Percentiles rank a stretch among this genome's conserved stretches.
Conservation (phyloP, 148 eudicot genomes). For the Amaranthus hypochondriacus region DNA sequence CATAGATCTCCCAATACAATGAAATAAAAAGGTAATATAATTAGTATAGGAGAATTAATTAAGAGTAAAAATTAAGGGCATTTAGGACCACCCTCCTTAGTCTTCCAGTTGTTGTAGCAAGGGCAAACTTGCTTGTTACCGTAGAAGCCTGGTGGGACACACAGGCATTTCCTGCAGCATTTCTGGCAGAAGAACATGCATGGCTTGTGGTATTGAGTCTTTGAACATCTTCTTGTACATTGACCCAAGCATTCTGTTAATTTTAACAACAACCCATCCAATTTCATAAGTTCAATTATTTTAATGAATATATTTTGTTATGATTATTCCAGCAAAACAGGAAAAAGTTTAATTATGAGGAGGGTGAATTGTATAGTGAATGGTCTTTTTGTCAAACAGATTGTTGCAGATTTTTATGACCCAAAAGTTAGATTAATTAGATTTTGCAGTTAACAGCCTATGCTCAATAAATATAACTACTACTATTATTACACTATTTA, state of each 20-base stretch:
- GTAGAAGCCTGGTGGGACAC: slow-evolving; percentile 51
- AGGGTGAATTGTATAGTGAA: too few species aligned
- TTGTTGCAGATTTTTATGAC: too few species aligned
- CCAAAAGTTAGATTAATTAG: too few species aligned
- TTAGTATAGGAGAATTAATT: neutral
- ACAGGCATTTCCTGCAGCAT: slow-evolving; percentile 46
- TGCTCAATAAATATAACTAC: too few species aligned
- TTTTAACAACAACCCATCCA: neutral
- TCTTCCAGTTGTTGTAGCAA: slow-evolving; percentile 70
- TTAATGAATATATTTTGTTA: too few species aligned
- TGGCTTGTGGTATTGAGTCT: slow-evolving; percentile 32
- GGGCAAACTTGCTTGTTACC: slow-evolving; percentile 53
- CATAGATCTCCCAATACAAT: too few species aligned
- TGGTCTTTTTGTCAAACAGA: too few species aligned
- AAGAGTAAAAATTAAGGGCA: slow-evolving; percentile 34
- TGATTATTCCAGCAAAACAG: too few species aligned
- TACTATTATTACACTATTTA: too few species aligned
- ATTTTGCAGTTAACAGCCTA: too few species aligned
- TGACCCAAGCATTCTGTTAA: slow-evolving; percentile 20
- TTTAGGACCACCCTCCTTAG: slow-evolving; percentile 50
- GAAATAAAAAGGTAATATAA: too few species aligned
- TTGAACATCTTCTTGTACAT: slow-evolving; percentile 25
- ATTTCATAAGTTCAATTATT: neutral
- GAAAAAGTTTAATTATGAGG: too few species aligned
- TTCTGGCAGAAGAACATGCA: slow-evolving; percentile 54